Conservation (phyloP, 768 basidiomycete species). For the Cystobasidium ongulense region DNA sequence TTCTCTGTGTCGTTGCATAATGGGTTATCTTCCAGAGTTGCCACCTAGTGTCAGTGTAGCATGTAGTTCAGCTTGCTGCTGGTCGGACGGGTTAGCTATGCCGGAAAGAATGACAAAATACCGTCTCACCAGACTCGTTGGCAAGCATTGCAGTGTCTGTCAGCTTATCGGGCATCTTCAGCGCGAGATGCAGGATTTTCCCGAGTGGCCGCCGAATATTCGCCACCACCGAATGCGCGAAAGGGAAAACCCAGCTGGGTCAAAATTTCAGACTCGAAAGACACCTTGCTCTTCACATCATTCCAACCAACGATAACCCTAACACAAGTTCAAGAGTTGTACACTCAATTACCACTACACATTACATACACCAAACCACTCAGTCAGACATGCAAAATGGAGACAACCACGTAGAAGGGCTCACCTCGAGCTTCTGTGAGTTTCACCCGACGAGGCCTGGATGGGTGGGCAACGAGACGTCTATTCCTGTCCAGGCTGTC, state of each 20-base stretch:
- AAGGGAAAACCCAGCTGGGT: not conserved
- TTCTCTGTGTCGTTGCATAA: too few relatives aligned
- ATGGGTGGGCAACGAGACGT: not conserved
- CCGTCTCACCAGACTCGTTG: not conserved
- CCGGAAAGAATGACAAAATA: not conserved
- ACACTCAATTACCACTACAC: not conserved
- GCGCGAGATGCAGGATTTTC: not conserved
- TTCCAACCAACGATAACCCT: too few relatives aligned
- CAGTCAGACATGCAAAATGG: conserved; percentile 31
- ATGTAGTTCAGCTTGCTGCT: not conserved
- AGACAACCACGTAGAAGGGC: conserved; percentile 22
- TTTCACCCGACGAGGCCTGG: not conserved
- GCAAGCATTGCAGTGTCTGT: not conserved
- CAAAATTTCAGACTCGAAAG: not conserved
- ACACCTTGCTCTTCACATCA: not conserved
- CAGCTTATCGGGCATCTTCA: not conserved
- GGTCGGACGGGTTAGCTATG: not conserved
- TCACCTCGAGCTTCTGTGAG: conserved; percentile 19
- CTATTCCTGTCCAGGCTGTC: not conserved
- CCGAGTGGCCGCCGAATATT: not conserved
- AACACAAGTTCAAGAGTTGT: not conserved
- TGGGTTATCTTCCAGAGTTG: too few relatives aligned
- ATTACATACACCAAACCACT: not conserved
- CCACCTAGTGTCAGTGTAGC: not conserved
- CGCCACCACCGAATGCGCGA: not conserved